A percentile compares a stretch with the other conserved stretches of the same genome.
Evolutionary conservation across 2,329 filamentous ascomycete genomes (phyloP).

Genomic region (Colletotrichum nymphaeae): DNA sequence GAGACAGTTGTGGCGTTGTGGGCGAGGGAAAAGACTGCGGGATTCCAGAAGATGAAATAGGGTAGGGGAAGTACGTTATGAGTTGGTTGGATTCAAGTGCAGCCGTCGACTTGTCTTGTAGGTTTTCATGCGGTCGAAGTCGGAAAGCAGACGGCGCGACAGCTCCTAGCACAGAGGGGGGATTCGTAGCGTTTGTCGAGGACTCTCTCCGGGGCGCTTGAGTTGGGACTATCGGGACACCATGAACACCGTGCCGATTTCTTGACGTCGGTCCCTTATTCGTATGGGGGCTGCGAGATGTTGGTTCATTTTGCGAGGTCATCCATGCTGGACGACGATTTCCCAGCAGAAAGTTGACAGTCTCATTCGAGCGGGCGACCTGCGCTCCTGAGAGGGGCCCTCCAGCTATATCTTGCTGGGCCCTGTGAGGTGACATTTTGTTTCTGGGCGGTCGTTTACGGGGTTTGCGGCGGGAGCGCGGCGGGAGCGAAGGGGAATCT

Average conservation of each 20-base stretch:
- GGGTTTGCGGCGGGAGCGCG: conserved; percentile 20
- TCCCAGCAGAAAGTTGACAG: conserved; percentile 52
- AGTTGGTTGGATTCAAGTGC: conserved; percentile 1
- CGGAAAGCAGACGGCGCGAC: background rate
- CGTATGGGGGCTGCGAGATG: background rate
- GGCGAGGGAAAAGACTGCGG: background rate
- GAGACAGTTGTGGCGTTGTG: background rate
- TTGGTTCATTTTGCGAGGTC: background rate
- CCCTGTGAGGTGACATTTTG: conserved; percentile 12
- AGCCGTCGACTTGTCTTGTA: background rate
- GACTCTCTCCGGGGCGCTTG: background rate
- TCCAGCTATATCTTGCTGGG: conserved; percentile 6
- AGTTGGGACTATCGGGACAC: background rate
- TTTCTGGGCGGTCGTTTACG: conserved; percentile 12
- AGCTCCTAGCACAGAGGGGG: background rate
- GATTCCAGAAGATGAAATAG: background rate
- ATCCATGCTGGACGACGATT: conserved; percentile 49
- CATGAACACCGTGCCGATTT: background rate
- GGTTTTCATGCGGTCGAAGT: background rate
- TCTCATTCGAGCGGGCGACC: conserved; percentile 54
- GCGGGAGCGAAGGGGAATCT: conserved; percentile 18
- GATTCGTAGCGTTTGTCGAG: background rate
- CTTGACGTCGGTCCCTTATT: background rate
- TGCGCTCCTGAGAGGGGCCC: conserved; percentile 38
- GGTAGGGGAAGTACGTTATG: conserved; percentile 9